Evolutionary conservation across 352 stramenopile genomes (phyloP), one percentile per base, ranked within the genome.

Genomic region (Phytophthora brassicae): DNA sequence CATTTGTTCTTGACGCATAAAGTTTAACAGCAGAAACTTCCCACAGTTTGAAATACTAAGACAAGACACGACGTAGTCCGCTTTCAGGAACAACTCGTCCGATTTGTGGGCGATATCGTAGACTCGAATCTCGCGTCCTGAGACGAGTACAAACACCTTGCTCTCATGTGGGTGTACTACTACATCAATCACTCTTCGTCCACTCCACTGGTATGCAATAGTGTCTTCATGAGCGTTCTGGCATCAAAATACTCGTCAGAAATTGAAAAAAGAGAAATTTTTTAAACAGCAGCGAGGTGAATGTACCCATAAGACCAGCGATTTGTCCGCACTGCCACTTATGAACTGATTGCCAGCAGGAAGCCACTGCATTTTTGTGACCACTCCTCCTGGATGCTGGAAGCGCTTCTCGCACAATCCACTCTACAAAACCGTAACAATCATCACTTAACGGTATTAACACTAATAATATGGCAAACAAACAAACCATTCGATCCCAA

Each of bases 251-350:
- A 36, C 7, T 24, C 8, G 29, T 65, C 36, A 60, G 31, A 35
- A 41, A 0, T 46, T n/a, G 36, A 31, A 47, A 7, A 4, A 50
- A 22, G 1, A 29, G 9, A 20, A 6, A 31, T 26, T 33, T 11
- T 20, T 39, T 11, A 38, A 35, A 2, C 29, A 12, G 13, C 14
- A 45, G 49, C 6, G 42, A 26, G 11, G 14, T 47, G 14, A 3
- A 23, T 75, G n/a, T 74, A 94, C 84, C 84, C 84, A 92, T 19
- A 94, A 41, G 28, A 92, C 55, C 11, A 94, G 69, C 11, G 80
- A 90, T 23, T 90, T 91, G 35, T 94, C 79, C 0, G 79, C 63
- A 38, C 81, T 94, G 1, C 80, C 82, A 53, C 74, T 90, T 14
- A 92, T 57, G 51, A 94, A 92, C 26, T 89, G 75, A 14, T 69